Conservation (phyloP, 2,329 filamentous ascomycete genomes). For the Fusarium setosum region DNA sequence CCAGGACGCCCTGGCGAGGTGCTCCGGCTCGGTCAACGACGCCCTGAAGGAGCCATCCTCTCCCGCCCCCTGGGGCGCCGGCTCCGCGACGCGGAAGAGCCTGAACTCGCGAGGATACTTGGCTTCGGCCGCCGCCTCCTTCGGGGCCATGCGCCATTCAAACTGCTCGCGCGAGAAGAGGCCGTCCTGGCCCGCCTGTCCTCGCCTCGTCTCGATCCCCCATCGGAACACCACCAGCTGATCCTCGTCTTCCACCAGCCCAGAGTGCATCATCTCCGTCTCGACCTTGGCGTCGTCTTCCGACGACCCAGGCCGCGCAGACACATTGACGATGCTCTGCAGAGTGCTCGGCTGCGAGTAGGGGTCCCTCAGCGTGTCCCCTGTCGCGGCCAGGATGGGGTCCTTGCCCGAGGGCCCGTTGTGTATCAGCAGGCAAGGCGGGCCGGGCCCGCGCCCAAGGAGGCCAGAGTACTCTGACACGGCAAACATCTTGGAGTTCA, state of each 20-base stretch:
- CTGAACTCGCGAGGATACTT: slow-evolving; percentile 35
- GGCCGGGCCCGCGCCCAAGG: slow-evolving; percentile 15
- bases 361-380: slow-evolving; percentile 24
- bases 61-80: not conserved
- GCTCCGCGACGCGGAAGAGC: slow-evolving; percentile 29
- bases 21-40: not conserved
- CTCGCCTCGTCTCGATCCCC: slow-evolving; percentile 27
- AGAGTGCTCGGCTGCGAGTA: slow-evolving; percentile 19
- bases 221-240: slow-evolving; percentile 27
- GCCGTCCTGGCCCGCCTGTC: slow-evolving; percentile 13
- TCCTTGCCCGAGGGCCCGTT: slow-evolving; percentile 30
- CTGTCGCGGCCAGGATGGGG: slow-evolving; percentile 27
- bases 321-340: slow-evolving; percentile 31
- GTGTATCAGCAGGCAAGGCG: slow-evolving; percentile 30
- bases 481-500: slow-evolving; percentile 29
- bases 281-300: slow-evolving; percentile 21
- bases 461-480: slow-evolving; percentile 33
- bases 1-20: slow-evolving; percentile 31
- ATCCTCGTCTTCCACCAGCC: slow-evolving; percentile 24
- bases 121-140: slow-evolving; percentile 17
- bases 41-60: not conserved
- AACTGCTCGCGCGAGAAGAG: slow-evolving; percentile 29
- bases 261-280: slow-evolving; percentile 29
- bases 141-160: slow-evolving; percentile 30
- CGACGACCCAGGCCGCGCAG: slow-evolving; percentile 19